A percentile compares a stretch with the other conserved stretches of the same genome.
Conservation (phyloP, 805 yeast species). For the Saccharomyces eubayanus region DNA sequence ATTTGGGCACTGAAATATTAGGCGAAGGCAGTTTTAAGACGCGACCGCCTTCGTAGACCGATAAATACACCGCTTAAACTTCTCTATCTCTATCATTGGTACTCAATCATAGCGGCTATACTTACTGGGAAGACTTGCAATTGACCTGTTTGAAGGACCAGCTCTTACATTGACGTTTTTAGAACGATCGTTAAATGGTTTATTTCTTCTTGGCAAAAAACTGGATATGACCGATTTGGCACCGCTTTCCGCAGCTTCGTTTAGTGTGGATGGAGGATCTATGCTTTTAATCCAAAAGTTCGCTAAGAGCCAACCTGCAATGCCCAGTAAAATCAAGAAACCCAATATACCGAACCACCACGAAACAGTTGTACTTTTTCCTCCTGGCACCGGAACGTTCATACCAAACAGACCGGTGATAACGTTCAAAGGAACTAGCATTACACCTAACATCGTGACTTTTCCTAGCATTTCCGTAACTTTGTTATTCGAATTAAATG, state of each 20-base stretch:
- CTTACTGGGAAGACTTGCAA: slow-evolving; percentile 16
- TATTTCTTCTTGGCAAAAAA: slow-evolving; percentile 14
- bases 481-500: slow-evolving; percentile 70
- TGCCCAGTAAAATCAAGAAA: slow-evolving; percentile 34
- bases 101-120: slow-evolving; percentile 14
- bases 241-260: slow-evolving; percentile 29
- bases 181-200: neutral
- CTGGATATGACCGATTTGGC: slow-evolving; percentile 30
- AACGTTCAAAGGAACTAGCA: slow-evolving; percentile 77
- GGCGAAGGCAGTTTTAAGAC: neutral
- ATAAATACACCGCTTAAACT: too few relatives aligned
- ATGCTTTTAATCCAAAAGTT: slow-evolving; percentile 30
- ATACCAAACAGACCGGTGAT: slow-evolving; percentile 87
- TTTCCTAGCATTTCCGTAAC: slow-evolving; percentile 78
- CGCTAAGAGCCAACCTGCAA: slow-evolving; percentile 33
- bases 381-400: slow-evolving; percentile 83
- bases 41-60: neutral
- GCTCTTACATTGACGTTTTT: neutral
- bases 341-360: slow-evolving; percentile 65
- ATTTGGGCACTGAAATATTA: neutral
- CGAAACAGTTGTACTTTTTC: slow-evolving; percentile 30
- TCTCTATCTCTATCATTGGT: slow-evolving; percentile 15
- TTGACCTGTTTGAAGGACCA: slow-evolving; percentile 6
- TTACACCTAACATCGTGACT: slow-evolving; percentile 80
- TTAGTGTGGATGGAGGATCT: slow-evolving; percentile 27